Percentiles rank a stretch among this genome's conserved stretches.
These are phyloP conservation scores for Aspergillus tanneri DNA, from an alignment of 2,329 filamentous ascomycete species.

Conservation along the genomic window DNA sequence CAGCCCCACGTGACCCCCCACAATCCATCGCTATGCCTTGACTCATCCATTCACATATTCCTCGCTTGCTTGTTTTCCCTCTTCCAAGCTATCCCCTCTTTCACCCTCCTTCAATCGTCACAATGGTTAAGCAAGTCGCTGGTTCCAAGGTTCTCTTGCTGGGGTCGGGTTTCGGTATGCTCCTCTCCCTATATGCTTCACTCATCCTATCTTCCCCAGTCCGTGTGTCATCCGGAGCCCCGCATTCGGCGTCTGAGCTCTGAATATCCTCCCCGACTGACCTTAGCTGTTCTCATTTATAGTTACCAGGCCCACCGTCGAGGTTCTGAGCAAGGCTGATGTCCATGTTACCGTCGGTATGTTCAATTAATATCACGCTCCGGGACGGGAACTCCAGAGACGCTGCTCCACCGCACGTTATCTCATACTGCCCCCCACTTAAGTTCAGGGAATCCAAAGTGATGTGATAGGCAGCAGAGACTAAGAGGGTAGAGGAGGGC, in stretches of 20 bases:
- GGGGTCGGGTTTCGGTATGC: constrained; percentile 40
- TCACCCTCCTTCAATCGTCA: constrained; percentile 20
- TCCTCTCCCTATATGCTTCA: neutral
- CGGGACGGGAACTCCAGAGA: neutral
- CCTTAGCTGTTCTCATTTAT: neutral
- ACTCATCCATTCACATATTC: no score
- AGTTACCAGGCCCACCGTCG: constrained; percentile 64
- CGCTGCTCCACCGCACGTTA: neutral
- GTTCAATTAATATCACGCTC: constrained; percentile 22
- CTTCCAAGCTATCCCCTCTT: constrained; percentile 13
- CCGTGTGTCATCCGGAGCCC: constrained; percentile 9
- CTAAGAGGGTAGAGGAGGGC: neutral
- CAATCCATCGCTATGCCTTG: neutral
- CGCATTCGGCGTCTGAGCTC: constrained; percentile 12
- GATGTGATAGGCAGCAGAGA: neutral
- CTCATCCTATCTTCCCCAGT: neutral
- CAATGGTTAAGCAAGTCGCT: constrained; percentile 38
- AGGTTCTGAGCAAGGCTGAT: constrained; percentile 61
- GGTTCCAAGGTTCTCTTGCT: constrained; percentile 42
- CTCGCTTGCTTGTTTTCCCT: constrained; percentile 16
- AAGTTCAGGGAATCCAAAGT: neutral
- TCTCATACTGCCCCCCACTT: neutral
- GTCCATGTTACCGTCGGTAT: constrained; percentile 65
- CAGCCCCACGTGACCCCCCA: constrained; percentile 26
- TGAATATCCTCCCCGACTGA: constrained; percentile 11